These are phyloP conservation scores for Ceratorhiza oryzae-sativae DNA, from an alignment of 1,284 basidiomycete species.

Conservation along the genomic window DNA sequence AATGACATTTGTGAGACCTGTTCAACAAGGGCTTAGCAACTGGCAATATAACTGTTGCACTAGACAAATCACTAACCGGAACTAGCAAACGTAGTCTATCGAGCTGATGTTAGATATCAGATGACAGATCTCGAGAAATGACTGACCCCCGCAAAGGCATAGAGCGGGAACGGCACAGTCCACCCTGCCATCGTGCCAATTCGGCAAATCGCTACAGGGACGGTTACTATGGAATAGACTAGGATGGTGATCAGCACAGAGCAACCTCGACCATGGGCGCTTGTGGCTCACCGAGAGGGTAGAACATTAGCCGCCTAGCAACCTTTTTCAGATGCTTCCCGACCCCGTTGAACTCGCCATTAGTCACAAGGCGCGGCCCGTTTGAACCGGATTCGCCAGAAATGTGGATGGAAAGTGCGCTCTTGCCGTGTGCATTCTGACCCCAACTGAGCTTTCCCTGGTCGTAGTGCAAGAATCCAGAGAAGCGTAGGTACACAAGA, in stretches of 20 bases:
- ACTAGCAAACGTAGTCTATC: conserved; percentile 3
- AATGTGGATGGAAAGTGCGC: not conserved
- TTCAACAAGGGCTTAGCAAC: not conserved
- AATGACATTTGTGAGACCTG: conserved; percentile 29
- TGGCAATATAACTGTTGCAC: not conserved
- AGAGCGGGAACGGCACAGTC: not conserved
- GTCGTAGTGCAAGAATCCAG: not conserved
- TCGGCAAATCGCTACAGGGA: conserved; percentile 15
- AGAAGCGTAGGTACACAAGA: conserved; percentile 21
- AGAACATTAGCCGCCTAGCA: conserved; percentile 18
- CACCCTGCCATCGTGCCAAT: conserved; percentile 24
- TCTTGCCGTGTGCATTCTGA: not conserved
- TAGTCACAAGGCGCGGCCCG: not conserved
- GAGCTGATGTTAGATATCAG: not conserved
- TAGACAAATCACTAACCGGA: conserved; percentile 19
- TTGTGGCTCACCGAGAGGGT: conserved; percentile 8
- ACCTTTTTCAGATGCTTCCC: conserved; percentile 24
- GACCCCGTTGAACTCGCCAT: conserved; percentile 5
- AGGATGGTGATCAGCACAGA: not conserved
- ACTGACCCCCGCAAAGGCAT: conserved; percentile 22
- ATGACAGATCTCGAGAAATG: too few species aligned
- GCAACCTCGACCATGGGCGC: not conserved
- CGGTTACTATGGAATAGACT: conserved; percentile 26
- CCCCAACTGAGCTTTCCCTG: conserved; percentile 17
- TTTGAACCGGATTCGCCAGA: conserved; percentile 11